Conservation (phyloP, 371 early-diverging fungal genomes). For the Circinella minor region DNA sequence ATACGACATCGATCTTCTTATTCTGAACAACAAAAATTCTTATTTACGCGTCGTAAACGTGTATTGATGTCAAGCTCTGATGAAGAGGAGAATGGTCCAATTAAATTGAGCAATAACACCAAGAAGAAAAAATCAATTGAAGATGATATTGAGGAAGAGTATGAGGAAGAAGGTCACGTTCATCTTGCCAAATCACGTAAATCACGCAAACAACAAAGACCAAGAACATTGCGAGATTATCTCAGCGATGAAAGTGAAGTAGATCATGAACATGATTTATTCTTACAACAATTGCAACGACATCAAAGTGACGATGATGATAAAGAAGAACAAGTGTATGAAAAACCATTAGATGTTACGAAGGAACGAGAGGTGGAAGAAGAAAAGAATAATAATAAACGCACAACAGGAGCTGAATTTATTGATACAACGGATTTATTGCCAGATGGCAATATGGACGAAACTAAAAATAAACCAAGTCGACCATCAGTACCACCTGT, state of each 20-base stretch:
- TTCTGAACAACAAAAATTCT: not conserved
- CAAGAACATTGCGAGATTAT: slow-evolving; percentile 47
- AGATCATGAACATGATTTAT: slow-evolving; percentile 43
- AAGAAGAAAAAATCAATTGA: not conserved
- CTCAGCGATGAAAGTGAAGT: slow-evolving; percentile 49
- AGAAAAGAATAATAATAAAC: not conserved
- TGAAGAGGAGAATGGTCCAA: not conserved
- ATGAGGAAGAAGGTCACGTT: not conserved
- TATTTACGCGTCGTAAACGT: not conserved
- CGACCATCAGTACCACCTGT: not conserved
- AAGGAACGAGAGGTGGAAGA: not conserved
- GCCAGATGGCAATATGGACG: slow-evolving; percentile 2
- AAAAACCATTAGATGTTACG: not conserved
- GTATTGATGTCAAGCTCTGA: not conserved
- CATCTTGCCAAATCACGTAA: not conserved
- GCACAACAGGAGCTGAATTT: slow-evolving; percentile 16
- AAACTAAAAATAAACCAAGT: slow-evolving; percentile 1
- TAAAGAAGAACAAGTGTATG: not conserved
- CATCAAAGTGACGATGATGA: slow-evolving; percentile 30
- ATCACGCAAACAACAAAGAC: not conserved
- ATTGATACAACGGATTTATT: slow-evolving; percentile 10
- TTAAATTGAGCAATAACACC: not conserved
- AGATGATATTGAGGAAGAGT: not conserved
- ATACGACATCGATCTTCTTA: not conserved
- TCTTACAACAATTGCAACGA: slow-evolving; percentile 54